These are phyloP conservation scores for Thalassiosira profunda DNA, from an alignment of 108 stramenopile species.

Conservation along the genomic window DNA sequence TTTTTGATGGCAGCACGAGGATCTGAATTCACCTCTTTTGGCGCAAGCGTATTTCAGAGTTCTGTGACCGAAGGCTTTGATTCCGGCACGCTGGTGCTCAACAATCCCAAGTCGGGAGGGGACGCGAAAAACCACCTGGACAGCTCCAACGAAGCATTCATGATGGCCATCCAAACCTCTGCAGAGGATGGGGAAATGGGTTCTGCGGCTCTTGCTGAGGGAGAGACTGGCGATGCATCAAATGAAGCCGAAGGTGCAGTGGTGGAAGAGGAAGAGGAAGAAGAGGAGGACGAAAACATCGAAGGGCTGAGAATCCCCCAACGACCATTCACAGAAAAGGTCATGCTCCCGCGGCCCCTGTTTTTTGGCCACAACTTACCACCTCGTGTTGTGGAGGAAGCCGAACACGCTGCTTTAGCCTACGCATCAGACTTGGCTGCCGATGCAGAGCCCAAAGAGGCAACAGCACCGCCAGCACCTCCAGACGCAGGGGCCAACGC, in stretches of 20 bases:
- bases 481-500: no score
- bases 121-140: no score
- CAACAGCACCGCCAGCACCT: no score
- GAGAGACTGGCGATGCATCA: constrained; percentile 6
- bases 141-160: constrained; percentile 26
- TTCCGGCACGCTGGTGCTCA: constrained; percentile 32
- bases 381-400: constrained; percentile 72
- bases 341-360: constrained; percentile 75
- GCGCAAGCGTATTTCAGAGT: no score
- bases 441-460: constrained; percentile 16
- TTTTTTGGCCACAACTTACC: constrained; percentile 84
- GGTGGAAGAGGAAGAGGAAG: constrained; percentile 14
- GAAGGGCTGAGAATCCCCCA: constrained; percentile 25
- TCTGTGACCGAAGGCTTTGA: no score
- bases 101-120: neutral
- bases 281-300: constrained; percentile 29
- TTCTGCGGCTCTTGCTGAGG: constrained; percentile 5
- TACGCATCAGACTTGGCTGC: neutral
- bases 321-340: constrained; percentile 71
- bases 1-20: constrained; percentile 39
- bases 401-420: constrained; percentile 26
- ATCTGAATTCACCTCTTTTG: constrained; percentile 1
- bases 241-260: constrained; percentile 12
- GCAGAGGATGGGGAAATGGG: constrained; percentile 7
- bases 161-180: constrained; percentile 45